Evolutionary conservation across 2,329 filamentous ascomycete genomes (phyloP), one percentile per base, ranked within the genome.

Genomic region (Neonectria punicea): DNA sequence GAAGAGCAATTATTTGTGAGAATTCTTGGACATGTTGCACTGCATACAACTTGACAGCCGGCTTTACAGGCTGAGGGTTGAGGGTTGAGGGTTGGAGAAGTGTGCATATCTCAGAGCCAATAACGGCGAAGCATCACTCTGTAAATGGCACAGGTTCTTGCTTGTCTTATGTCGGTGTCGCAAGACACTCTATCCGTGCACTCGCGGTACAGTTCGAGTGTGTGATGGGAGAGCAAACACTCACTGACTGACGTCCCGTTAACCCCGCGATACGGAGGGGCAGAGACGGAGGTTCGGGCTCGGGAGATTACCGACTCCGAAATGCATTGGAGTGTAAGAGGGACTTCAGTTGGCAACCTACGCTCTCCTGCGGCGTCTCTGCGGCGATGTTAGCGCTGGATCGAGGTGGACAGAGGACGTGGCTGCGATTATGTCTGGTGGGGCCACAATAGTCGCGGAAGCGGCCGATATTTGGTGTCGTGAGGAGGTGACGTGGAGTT

Each of bases 401-500:
- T 32, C 16, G 62, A 67, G 50, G 32, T 39, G 10, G 41, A 62
- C 63, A 28, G 49, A 54, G 13, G 28, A 13, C 30, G 10, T 51
- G 16, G 47, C 16, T 20, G 28, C 13, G 3, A n/a, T 20, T 36
- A 11, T 32, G 30, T 18, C 49, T 22, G 41, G 25, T 59, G 57
- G 39, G 22, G 41, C 49, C 57, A 58, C 36, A 54, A 58, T 28
- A 32, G 28, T 50, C 56, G 30, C 46, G 34, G 53, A 55, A 16
- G 44, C 11, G 51, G 51, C 34, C 61, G 44, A 59, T 50, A 44
- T 50, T 54, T 57, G 50, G 50, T 30, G 43, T 36, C 34, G 28
- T 41, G 53, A 53, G 39, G 44, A 46, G 44, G 44, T 62, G 64
- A 53, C 58, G 63, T 69, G 58, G 59, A 70, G 56, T 55, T 70